A percentile compares a stretch with the other conserved stretches of the same genome.
Evolutionary conservation across 1,139 yeast genomes (phyloP).

Genomic region (Lodderomyces elongisporus): DNA sequence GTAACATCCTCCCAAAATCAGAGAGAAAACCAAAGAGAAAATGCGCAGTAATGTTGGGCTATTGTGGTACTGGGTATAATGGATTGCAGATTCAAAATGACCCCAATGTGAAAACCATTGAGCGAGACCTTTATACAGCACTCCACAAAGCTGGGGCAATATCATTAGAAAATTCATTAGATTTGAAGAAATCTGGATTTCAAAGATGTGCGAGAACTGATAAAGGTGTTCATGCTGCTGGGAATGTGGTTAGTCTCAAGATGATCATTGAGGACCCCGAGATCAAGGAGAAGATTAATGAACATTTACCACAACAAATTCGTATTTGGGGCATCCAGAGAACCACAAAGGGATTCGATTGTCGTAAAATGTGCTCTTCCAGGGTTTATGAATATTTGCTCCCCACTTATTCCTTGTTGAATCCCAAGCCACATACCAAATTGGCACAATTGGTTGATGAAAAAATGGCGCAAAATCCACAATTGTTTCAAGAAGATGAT

Average conservation of each 20-base stretch:
- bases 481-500: slow-evolving; percentile 50
- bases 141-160: slow-evolving; percentile 87
- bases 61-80: slow-evolving; percentile 96
- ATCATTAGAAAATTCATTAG: slow-evolving; percentile 82
- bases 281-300: slow-evolving; percentile 67
- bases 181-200: slow-evolving; percentile 83
- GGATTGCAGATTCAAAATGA: slow-evolving; percentile 87
- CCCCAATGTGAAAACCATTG: slow-evolving; percentile 88
- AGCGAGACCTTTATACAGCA: slow-evolving; percentile 83
- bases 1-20: slow-evolving; percentile 52
- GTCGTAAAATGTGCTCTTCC: slow-evolving; percentile 92
- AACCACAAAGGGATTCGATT: slow-evolving; percentile 87
- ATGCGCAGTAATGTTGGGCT: slow-evolving; percentile 90
- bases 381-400: slow-evolving; percentile 89
- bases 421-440: slow-evolving; percentile 76
- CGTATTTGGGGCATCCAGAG: slow-evolving; percentile 91
- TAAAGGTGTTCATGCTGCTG: slow-evolving; percentile 99
- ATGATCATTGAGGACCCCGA: slow-evolving; percentile 86
- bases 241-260: slow-evolving; percentile 85
- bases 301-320: slow-evolving; percentile 73
- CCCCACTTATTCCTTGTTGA: slow-evolving; percentile 84
- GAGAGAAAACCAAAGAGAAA: slow-evolving; percentile 77
- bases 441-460: slow-evolving; percentile 56
- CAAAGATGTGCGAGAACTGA: slow-evolving; percentile 98
- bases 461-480: slow-evolving; percentile 54